These are phyloP conservation scores for Sisymbrium altissimum DNA, from an alignment of 345 rosid species.

Conservation along the genomic window DNA sequence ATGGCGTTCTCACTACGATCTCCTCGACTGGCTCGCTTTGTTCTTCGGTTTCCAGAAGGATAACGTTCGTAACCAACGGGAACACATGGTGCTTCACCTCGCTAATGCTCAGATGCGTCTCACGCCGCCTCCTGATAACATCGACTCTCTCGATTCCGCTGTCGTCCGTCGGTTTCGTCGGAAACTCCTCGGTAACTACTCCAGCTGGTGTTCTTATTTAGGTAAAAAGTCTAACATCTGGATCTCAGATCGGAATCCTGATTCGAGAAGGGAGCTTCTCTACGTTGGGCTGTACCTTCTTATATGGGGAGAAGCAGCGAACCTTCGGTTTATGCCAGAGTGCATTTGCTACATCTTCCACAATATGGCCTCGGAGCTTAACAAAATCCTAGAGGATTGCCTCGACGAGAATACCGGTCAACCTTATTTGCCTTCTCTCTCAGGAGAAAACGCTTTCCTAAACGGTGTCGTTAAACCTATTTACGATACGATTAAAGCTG, in stretches of 20 bases:
- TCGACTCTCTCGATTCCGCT: conserved; percentile 66
- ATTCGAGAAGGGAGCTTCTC: conserved; percentile 71
- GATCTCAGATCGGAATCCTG: conserved; percentile 76
- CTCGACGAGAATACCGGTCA: conserved; percentile 56
- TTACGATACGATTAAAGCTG: conserved; percentile 53
- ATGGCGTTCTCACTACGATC: conserved; percentile 81
- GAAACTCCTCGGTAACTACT: conserved; percentile 69
- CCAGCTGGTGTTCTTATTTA: conserved; percentile 82
- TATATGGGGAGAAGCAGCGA: conserved; percentile 92
- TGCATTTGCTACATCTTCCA: conserved; percentile 86
- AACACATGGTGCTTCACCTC: conserved; percentile 87
- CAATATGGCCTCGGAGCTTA: conserved; percentile 86
- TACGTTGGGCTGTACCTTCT: conserved; percentile 70
- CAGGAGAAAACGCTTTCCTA: conserved; percentile 62
- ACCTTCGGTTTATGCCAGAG: conserved; percentile 84
- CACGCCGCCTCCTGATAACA: conserved; percentile 83
- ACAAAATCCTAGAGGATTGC: conserved; percentile 78
- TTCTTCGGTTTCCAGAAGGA: conserved; percentile 85
- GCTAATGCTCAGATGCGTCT: conserved; percentile 98
- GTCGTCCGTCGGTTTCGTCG: conserved; percentile 73
- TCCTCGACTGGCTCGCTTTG: conserved; percentile 81
- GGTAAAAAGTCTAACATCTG: conserved; percentile 79
- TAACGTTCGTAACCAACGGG: conserved; percentile 88
- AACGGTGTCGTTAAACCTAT: conserved; percentile 59
- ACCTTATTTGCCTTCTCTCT: conserved; percentile 45